A percentile compares a stretch with the other conserved stretches of the same genome.
These are phyloP conservation scores for Hibiscus trionum DNA, from an alignment of 345 rosid species.

Conservation along the genomic window DNA sequence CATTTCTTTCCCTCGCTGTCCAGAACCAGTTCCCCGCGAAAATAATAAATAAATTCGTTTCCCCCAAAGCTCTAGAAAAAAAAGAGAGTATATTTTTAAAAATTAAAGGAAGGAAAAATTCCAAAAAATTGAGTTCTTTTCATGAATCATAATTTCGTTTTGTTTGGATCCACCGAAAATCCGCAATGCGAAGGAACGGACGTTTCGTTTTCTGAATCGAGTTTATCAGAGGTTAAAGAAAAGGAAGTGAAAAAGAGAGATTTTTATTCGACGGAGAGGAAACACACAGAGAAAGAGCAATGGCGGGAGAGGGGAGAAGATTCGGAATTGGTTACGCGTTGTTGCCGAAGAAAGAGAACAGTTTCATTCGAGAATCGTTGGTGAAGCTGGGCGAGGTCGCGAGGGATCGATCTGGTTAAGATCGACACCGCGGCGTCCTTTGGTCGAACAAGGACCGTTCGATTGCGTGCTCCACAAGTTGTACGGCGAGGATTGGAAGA, in stretches of 20 bases:
- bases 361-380: constrained; percentile 43
- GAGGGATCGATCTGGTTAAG: constrained; percentile 43
- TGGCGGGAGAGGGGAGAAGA: constrained; percentile 29
- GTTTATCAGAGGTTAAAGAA: not conserved
- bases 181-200: not conserved
- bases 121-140: constrained; percentile 8
- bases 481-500: constrained; percentile 42
- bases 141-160: not conserved
- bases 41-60: too few relatives aligned
- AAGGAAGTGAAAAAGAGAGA: not conserved
- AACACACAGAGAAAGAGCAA: constrained; percentile 2
- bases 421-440: constrained; percentile 27
- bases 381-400: constrained; percentile 22
- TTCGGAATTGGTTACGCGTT: constrained; percentile 52
- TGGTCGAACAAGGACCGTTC: constrained; percentile 46
- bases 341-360: constrained; percentile 35
- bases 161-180: not conserved
- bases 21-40: too few relatives aligned
- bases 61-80: too few relatives aligned
- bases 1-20: too few relatives aligned
- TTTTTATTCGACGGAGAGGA: not conserved
- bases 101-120: not conserved
- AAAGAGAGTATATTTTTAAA: too few relatives aligned
- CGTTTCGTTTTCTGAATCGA: not conserved
- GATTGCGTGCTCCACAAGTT: constrained; percentile 59